Percentiles rank a stretch among this genome's conserved stretches.
phyloP scores from a whole-genome alignment of 176 grass and related monocot genomes.

The Poa annua region DNA sequence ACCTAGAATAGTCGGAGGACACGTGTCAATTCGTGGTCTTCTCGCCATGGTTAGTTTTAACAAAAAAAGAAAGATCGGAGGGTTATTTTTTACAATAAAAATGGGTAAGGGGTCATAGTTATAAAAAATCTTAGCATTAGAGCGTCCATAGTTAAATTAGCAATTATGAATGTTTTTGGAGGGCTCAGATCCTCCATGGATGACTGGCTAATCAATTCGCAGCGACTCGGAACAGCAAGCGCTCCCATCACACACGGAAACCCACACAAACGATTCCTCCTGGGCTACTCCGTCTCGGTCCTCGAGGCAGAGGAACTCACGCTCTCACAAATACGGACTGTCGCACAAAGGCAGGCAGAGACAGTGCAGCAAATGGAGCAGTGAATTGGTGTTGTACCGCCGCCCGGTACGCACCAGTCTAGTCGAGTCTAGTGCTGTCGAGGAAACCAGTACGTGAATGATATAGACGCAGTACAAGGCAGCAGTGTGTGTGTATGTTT shows the following conservation, averaged over 20 bases:
- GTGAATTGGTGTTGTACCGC: slow-evolving; percentile 25
- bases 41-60: too few relatives aligned
- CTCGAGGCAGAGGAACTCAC: slow-evolving; percentile 6
- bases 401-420: background rate
- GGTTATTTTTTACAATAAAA: too few relatives aligned
- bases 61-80: too few relatives aligned
- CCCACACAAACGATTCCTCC: background rate
- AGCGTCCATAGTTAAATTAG: too few relatives aligned
- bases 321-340: background rate
- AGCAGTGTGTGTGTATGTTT: background rate
- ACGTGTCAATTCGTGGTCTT: too few relatives aligned
- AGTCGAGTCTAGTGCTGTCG: background rate
- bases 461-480: background rate
- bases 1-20: too few relatives aligned
- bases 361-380: slow-evolving; percentile 44
- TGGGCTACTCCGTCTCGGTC: background rate
- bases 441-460: background rate
- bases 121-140: too few relatives aligned
- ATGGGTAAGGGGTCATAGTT: too few relatives aligned
- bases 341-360: background rate
- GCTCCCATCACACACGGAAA: background rate
- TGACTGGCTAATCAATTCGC: too few relatives aligned
- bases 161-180: too few relatives aligned
- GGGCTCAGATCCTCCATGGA: too few relatives aligned
- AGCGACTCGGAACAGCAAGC: background rate